Evolutionary conservation across 805 yeast genomes (phyloP).

Genomic region (Myxozyma mucilagina): DNA sequence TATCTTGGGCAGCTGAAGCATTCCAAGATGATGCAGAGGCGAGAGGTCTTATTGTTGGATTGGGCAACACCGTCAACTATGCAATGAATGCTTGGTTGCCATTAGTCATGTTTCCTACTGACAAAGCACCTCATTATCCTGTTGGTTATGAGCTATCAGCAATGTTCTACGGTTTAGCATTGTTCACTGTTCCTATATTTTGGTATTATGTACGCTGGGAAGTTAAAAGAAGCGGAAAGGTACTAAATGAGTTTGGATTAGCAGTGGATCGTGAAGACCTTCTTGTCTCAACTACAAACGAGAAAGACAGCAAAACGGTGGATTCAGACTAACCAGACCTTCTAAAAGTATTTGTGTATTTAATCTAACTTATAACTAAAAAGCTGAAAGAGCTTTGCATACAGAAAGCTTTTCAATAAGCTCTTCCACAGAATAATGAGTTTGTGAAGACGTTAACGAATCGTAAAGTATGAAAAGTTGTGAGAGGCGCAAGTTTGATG

Average conservation of each 20-base stretch:
- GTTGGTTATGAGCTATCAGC: conserved; percentile 31
- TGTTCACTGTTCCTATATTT: conserved; percentile 10
- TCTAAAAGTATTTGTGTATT: too few relatives aligned
- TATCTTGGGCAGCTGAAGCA: conserved; percentile 33
- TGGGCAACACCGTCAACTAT: conserved; percentile 39
- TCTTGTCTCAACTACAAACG: background rate
- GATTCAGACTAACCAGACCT: too few relatives aligned
- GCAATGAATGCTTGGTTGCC: conserved; percentile 44
- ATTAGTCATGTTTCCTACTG: conserved; percentile 45
- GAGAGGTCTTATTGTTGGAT: conserved; percentile 35
- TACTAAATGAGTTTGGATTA: conserved; percentile 14
- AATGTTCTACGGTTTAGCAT: conserved; percentile 6
- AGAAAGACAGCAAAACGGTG: too few relatives aligned
- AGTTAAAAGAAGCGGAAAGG: conserved; percentile 4
- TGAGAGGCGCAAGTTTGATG: too few relatives aligned
- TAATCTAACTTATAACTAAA: too few relatives aligned
- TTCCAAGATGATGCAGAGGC: conserved; percentile 37
- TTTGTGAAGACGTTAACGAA: too few relatives aligned
- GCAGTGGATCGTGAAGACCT: conserved; percentile 11
- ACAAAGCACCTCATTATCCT: conserved; percentile 36
- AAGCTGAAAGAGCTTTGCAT: too few relatives aligned
- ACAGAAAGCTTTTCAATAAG: too few relatives aligned
- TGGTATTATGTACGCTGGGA: conserved; percentile 12
- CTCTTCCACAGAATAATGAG: too few relatives aligned
- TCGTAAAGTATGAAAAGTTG: too few relatives aligned